Conservation (phyloP, 1,284 basidiomycete genomes). For the Earliella scabrosa region DNA sequence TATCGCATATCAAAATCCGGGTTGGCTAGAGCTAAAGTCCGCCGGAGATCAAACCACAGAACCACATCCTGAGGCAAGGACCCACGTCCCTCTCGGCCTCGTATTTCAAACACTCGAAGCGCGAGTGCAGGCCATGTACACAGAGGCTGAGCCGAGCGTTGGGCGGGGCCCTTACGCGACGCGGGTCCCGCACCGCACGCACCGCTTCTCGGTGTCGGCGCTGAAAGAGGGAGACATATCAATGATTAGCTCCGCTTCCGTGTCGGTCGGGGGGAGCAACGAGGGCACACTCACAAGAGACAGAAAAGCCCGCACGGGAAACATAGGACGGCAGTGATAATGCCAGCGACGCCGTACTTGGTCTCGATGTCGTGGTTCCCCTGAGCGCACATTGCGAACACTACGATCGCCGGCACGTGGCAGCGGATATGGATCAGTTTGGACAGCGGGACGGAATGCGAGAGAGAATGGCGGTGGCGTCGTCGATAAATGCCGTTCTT, state of each 20-base stretch:
- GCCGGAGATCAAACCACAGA: too few relatives aligned
- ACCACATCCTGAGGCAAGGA: too few relatives aligned
- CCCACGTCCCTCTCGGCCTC: too few relatives aligned
- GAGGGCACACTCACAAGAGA: slow-evolving; percentile 29
- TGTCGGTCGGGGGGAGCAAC: too few relatives aligned
- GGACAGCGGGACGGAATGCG: neutral
- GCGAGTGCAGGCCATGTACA: too few relatives aligned
- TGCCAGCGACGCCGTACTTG: slow-evolving; percentile 31
- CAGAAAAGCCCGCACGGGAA: slow-evolving; percentile 34
- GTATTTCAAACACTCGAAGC: too few relatives aligned
- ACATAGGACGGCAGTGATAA: slow-evolving; percentile 30
- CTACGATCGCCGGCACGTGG: too few relatives aligned
- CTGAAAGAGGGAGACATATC: neutral
- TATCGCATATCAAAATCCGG: too few relatives aligned
- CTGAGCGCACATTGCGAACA: slow-evolving; percentile 30
- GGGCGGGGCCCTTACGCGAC: neutral
- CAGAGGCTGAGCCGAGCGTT: too few relatives aligned
- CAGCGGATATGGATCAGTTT: neutral
- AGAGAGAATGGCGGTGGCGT: neutral
- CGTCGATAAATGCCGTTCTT: neutral
- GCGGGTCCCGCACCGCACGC: slow-evolving; percentile 20
- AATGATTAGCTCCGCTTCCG: neutral
- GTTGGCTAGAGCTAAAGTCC: too few relatives aligned
- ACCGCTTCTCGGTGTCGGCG: slow-evolving; percentile 26
- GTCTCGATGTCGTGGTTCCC: slow-evolving; percentile 31